phyloP scores from a whole-genome alignment of 169 alveolate genomes.

The Babesia bigemina region DNA sequence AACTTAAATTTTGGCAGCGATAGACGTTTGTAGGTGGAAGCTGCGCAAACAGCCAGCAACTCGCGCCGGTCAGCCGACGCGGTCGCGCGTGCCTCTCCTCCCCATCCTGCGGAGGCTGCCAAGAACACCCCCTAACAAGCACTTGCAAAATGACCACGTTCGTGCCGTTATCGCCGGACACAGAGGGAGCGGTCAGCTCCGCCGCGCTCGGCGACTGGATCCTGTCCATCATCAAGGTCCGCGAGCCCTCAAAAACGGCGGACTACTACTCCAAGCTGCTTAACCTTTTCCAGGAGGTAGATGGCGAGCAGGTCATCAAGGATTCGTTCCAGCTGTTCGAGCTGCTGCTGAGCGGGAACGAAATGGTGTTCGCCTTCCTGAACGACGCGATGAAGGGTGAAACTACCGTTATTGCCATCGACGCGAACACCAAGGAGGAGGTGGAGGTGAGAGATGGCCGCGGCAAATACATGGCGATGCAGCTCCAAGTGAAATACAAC shows the following conservation, averaged over 20 bases:
- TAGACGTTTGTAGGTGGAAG: neutral
- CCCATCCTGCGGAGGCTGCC: slow-evolving; percentile 19
- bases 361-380: slow-evolving; percentile 69
- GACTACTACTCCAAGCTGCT: slow-evolving; percentile 72
- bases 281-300: slow-evolving; percentile 73
- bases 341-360: slow-evolving; percentile 71
- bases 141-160: slow-evolving; percentile 66
- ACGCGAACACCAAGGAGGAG: slow-evolving; percentile 43
- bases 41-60: neutral
- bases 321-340: slow-evolving; percentile 74
- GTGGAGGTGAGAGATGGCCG: slow-evolving; percentile 27
- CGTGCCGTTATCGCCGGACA: slow-evolving; percentile 76
- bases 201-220: slow-evolving; percentile 81
- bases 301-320: slow-evolving; percentile 74
- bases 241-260: slow-evolving; percentile 65
- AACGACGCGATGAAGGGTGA: slow-evolving; percentile 72
- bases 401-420: slow-evolving; percentile 57
- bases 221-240: slow-evolving; percentile 70
- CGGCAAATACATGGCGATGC: neutral
- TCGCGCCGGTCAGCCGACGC: neutral
- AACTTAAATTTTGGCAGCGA: neutral
- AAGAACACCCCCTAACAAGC: neutral
- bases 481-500: slow-evolving; percentile 41
- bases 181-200: slow-evolving; percentile 78
- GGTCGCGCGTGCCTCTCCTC: slow-evolving; percentile 20